Evolutionary conservation across 2,329 filamentous ascomycete genomes (phyloP), one percentile per base, ranked within the genome.

Genomic region (Magnaporthiopsis poae): DNA sequence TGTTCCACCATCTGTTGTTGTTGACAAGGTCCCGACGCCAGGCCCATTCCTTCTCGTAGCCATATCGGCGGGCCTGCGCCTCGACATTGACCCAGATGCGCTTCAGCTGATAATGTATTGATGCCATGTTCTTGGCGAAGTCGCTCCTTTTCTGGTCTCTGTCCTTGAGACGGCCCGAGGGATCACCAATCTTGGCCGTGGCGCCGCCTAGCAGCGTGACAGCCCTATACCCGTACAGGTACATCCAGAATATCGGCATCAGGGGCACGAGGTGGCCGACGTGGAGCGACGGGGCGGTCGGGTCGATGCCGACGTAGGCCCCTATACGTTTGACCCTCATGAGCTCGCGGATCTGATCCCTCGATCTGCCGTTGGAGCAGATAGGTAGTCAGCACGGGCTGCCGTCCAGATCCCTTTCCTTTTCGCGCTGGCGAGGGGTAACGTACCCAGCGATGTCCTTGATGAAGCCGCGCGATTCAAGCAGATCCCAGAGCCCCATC

Each of bases 171-270:
- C 91, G 84, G 68, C 84, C 91, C 3, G 87, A 91, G 0, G 91
- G 91, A 72, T 95, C 91, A 63, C 91, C 91, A 64, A 95, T 86
- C 72, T 88, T 87, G 60, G 88, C 89, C 4, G 91, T 96, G 18
- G 89, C 88, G 71, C 89, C 88, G 62, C 90, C 90, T 67, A 92
- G 75, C 66, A 95, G 79, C 59, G 85, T 88, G 64, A 90, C 80
- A 33, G 88, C 82, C 39, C 84, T 80, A 74, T 89, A 88, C 31
- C 91, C 91, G 73, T 92, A 82, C 70, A 92, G 80, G 78, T 91
- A 92, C 80, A 93, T 84, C 89, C 90, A 94, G 78, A 92, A 92
- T 31, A 94, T 80, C 21, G 90, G 86, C 91, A 95, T 95, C 66
- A 94, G 81, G 29, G 91, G 89, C 18, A 95, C 80, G 7, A 96